Conservation (phyloP, 2,329 filamentous ascomycete genomes). For the Colletotrichum viniferum region DNA sequence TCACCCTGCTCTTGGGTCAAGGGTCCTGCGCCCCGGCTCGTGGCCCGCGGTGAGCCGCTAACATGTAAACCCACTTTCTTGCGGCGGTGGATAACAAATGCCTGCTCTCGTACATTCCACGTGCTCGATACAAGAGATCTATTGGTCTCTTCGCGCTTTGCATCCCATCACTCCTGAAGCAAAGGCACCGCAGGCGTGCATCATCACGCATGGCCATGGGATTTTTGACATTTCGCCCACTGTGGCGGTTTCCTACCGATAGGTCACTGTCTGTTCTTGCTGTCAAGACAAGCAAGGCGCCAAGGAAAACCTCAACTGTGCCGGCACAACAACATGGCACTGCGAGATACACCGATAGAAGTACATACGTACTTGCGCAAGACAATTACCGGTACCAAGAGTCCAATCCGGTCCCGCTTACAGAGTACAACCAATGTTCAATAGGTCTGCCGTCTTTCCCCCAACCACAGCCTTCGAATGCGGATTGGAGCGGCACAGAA, state of each 20-base stretch:
- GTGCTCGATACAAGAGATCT: not conserved
- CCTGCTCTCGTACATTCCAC: slow-evolving; percentile 6
- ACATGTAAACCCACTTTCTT: not conserved
- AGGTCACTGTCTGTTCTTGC: not conserved
- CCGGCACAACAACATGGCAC: not conserved
- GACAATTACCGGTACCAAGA: not conserved
- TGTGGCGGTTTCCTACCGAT: slow-evolving; percentile 10
- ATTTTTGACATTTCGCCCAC: not conserved
- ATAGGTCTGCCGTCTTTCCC: not conserved
- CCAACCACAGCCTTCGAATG: not conserved
- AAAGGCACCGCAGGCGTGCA: not conserved
- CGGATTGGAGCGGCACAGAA: slow-evolving; percentile 5
- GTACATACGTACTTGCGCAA: not conserved
- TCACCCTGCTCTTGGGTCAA: not conserved
- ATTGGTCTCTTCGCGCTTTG: not conserved
- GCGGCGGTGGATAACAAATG: slow-evolving; percentile 10
- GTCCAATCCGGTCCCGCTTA: not conserved
- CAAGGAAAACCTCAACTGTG: not conserved
- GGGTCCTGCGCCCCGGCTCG: slow-evolving; percentile 7
- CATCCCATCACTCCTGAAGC: not conserved
- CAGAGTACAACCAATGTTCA: not conserved
- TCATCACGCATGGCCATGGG: not conserved
- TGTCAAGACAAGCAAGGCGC: slow-evolving; percentile 3
- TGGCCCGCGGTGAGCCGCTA: not conserved
- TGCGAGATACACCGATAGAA: not conserved